Evolutionary conservation across 495 filamentous ascomycete species (phyloP), one percentile per base, ranked within the genome.

Genomic region (Cenococcum geophilum): DNA sequence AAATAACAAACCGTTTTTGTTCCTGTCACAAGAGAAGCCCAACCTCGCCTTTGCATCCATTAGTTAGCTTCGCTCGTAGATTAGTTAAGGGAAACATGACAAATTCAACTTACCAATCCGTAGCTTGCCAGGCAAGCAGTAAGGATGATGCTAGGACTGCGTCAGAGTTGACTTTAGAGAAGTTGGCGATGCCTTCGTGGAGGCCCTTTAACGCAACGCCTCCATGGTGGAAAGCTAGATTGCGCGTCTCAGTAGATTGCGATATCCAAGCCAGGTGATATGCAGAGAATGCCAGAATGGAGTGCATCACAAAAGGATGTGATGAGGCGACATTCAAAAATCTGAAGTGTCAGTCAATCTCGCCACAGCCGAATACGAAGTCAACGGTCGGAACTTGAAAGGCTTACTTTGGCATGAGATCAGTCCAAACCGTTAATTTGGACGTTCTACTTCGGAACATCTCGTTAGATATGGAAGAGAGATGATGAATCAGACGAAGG

Each of bases 41-140:
- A 97, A 71, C 83, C 86, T 71, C 85, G 85, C 88, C 92, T 97
- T 72, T 64, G 40, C 48, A 66, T 78, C 72, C 61, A 60, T 75
- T 57, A 75, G 74, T 66, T 62, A 68, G 60, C 73, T 40, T 70
- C 73, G 75, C 45, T 57, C 37, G 25, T 48, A 8, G 45, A 32
- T 32, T 32, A 51, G 21, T 9, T 23, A 47, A 18, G 55, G 45
- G 36, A n/a, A 47, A 9, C 42, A 57, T 57, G 56, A 51, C 62
- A 45, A 60, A 55, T 62, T 51, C 59, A 68, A 79, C 89, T 80
- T 78, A 96, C 93, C 91, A 97, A 76, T 97, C 93, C 64, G 86
- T 91, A 60, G 89, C 88, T 76, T 97, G 93, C 95, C 95, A 98
- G 49, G 92, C 92, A 48, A 98, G 78, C 52, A 97, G 80, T 36